Base-by-base conservation (phyloP, 495 filamentous ascomycete genomes). In the Neurospora sp. region DNA sequence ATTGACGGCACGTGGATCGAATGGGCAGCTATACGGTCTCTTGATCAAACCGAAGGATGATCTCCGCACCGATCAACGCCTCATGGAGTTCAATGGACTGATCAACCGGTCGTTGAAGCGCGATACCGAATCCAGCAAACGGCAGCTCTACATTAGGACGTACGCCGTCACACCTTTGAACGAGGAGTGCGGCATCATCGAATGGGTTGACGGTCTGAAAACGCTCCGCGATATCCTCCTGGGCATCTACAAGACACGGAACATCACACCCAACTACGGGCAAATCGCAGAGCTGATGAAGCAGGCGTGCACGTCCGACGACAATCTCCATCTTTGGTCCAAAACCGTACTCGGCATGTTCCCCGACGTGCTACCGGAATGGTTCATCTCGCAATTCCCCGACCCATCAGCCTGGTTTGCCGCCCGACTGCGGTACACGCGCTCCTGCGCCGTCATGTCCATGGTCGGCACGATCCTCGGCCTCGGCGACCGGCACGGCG, bases 21-120 rank as follows among this genome's bases (percentile, higher is more conserved):
- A 99, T 81, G 96, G 96, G 14, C 90, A 90, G 69, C 85, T 87
- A 7, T 99, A 99, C 77, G 91, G 91, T 38, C 88, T 98, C 18
- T 87, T 99, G 68, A 96, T 96, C 84, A 99, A 99, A 77, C 96
- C 96, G 6, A 98, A 98, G 80, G 96, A 98, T 78, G 96, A 99
- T 80, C 87, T 99, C 6, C 91, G 96, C 8, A 98, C 97, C 76
- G 96, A 99, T 74, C 94, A 97, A 76, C 92, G 96, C 68, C 89
- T 99, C 27, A 98, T 99, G 96, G 96, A 98, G 79, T 99, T 98
- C 86, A 98, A 97, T 79, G 89, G 91, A 72, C 94, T 98, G 90
- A 97, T 99, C 83, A 98, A 98, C 78, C 88, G 96, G 72, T 92
- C 94, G 35, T 82, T 99, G 40, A 96, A 97, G 77, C 89, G 91